Base-by-base conservation (phyloP, 2,329 filamentous ascomycete species). In the Fusarium haematococcum region DNA sequence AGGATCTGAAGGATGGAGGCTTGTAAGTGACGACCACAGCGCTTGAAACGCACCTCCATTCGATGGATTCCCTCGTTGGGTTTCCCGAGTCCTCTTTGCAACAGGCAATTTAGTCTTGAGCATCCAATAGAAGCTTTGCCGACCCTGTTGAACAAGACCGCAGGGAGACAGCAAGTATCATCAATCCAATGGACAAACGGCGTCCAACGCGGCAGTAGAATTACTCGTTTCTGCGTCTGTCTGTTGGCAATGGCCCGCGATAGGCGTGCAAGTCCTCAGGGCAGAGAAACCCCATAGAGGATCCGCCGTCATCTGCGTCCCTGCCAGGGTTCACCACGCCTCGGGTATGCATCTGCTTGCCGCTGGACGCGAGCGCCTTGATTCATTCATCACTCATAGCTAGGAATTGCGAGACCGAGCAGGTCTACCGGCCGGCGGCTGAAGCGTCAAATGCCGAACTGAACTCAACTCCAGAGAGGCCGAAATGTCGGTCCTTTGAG, bases 21-120 rank as follows among this genome's bases (percentile, higher is more conserved):
- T 71, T 73, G 66, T 72, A 73, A 74, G 72, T 74, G 71, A 69
- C 52, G 54, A 52, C 68, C n/a, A 52, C 65, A 45, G 69, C 61
- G 62, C 43, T 50, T 67, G 39, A 63, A 67, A 32, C 41, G 27
- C 18, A 41, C 50, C 67, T 37, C 45, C 25, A 61, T 63, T 65
- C 57, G 60, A 62, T n/a, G 56, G 48, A 68, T 65, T 50, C 41
- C 56, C 27, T 35, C 54, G 58, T 69, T 60, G 41, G 63, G 43
- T 60, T 58, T 50, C 35, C 18, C 33, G 60, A 57, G 35, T 54
- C 39, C 16, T 41, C 25, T 64, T 32, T 32, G 25, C 48, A 52
- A 32, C 27, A 30, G n/a, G 27, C 33, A 18, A n/a, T 30, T 30
- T 23, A 20, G 32, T n/a, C 30, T 71, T 54, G 18, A 65, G 43